Evolutionary conservation across 148 eudicot genomes (phyloP), one percentile per base, ranked within the genome.

Genomic region (Vaccinium myrtillus): DNA sequence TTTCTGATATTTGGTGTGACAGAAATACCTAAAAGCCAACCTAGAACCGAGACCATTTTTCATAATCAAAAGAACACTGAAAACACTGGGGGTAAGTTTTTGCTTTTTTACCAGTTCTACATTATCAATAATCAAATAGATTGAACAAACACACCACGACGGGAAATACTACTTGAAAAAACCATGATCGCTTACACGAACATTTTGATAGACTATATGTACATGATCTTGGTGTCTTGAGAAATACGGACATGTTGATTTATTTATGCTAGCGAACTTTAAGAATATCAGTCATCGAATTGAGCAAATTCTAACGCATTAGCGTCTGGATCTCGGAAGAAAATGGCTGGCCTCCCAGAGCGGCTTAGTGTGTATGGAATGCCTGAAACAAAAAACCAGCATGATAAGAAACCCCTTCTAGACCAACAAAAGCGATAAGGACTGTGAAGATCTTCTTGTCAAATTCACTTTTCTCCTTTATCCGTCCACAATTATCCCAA

Each of bases 301-400:
- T 97, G 94, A 49, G 98, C 90, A 83, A 97, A 97, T 86, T 97
- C 99, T 48, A 97, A 91, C 32, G 98, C 99, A 82, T 97, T 97
- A 25, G 98, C 82, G 81, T 97, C 99, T 56, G 99, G 99, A 84
- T 95, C 99, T 82, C 98, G 87, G 27, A 92, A 89, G 84, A 97
- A 97, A 84, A 97, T 90, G 1, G 98, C 99, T 67, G 99, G 99
- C 85, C 99, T 91, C 74, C 99, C 99, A 23, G 99, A 95, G 56
- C 90, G 92, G 87, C 99, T 97, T 65, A 95, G 93, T 56, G 99
- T 94, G 88, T 97, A 95, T 43, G 94, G 92, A 81, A 97, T 90
- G 63, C 99, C 99, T 94, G 92, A 55, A 81, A 84, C 71, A 21
- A 21, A 27, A 67, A 63, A 82, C 46, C 6, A 23, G 15, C 16